Conservation (phyloP, 2,329 filamentous ascomycete species). For the Ceratocystis alfenasii region DNA sequence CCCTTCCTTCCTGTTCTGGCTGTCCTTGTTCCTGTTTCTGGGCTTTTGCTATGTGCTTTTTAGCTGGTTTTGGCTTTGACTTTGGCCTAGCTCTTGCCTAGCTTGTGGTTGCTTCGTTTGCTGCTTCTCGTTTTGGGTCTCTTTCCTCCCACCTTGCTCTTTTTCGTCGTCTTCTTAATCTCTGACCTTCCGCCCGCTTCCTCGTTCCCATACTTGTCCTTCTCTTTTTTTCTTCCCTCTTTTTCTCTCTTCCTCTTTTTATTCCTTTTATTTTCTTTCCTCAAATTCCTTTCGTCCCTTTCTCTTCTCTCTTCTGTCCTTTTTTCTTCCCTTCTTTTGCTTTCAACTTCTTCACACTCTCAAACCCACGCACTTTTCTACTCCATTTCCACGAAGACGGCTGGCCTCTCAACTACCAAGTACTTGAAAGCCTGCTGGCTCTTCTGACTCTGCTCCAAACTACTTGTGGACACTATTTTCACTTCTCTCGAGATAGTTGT, state of each 20-base stretch:
- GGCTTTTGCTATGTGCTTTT: neutral
- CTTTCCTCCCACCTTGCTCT: neutral
- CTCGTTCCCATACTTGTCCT: conserved; percentile 3
- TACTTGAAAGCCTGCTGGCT: conserved; percentile 18
- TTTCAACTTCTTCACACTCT: neutral
- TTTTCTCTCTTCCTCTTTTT: conserved; percentile 3
- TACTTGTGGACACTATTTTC: conserved; percentile 8
- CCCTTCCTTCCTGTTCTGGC: conserved; percentile 15
- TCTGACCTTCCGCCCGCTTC: conserved; percentile 14
- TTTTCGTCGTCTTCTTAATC: conserved; percentile 11
- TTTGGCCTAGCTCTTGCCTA: conserved; percentile 6
- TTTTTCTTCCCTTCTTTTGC: conserved; percentile 2
- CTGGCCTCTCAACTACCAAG: conserved; percentile 20
- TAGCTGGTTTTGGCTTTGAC: neutral
- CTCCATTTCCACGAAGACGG: conserved; percentile 8
- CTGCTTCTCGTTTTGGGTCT: neutral
- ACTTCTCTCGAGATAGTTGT: conserved; percentile 10
- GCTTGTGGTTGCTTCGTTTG: neutral
- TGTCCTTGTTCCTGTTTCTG: neutral
- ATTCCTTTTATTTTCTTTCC: conserved; percentile 14
- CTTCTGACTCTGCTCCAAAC: conserved; percentile 10
- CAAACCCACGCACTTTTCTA: neutral
- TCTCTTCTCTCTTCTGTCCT: conserved; percentile 10
- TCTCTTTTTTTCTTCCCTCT: conserved; percentile 24
- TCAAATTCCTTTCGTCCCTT: conserved; percentile 9